Percentiles rank a stretch among this genome's conserved stretches.
Evolutionary conservation across 75 land plant species (phyloP).

Genomic region (Cryptomeria japonica): DNA sequence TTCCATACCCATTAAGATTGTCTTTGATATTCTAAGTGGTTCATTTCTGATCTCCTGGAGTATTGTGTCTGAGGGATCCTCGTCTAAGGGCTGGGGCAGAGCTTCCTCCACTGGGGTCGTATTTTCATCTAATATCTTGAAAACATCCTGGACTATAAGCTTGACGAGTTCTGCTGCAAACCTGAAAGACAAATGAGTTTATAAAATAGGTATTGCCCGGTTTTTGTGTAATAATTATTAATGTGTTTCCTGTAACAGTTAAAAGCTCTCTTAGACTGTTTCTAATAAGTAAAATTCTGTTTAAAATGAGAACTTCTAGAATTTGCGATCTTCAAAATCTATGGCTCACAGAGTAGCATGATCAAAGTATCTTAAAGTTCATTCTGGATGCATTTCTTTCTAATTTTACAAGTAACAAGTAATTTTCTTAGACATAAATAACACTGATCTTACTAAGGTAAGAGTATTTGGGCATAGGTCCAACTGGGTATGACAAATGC

Average conservation of each 20-base stretch:
- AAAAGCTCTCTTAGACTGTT: too few relatives aligned
- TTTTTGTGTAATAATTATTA: too few relatives aligned
- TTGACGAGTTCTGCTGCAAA: neutral
- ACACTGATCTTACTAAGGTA: too few relatives aligned
- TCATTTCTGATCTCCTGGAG: slow-evolving; percentile 5
- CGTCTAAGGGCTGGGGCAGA: neutral
- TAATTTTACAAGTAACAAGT: neutral
- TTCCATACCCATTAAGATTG: neutral
- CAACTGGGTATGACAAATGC: too few relatives aligned
- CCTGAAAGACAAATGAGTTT: neutral
- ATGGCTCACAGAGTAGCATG: neutral
- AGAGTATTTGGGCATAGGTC: too few relatives aligned
- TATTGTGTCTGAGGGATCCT: neutral
- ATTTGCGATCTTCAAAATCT: too few relatives aligned
- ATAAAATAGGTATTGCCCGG: neutral
- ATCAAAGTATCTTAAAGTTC: neutral
- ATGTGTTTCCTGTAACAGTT: too few relatives aligned
- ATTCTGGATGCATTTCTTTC: neutral
- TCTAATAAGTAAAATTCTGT: too few relatives aligned
- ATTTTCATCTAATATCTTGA: neutral
- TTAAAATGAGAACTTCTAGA: too few relatives aligned
- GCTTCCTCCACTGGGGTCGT: neutral
- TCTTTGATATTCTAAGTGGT: neutral
- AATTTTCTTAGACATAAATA: neutral
- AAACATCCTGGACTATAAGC: neutral